These are phyloP conservation scores for Apiospora marii DNA, from an alignment of 2,329 filamentous ascomycete genomes.

Conservation along the genomic window DNA sequence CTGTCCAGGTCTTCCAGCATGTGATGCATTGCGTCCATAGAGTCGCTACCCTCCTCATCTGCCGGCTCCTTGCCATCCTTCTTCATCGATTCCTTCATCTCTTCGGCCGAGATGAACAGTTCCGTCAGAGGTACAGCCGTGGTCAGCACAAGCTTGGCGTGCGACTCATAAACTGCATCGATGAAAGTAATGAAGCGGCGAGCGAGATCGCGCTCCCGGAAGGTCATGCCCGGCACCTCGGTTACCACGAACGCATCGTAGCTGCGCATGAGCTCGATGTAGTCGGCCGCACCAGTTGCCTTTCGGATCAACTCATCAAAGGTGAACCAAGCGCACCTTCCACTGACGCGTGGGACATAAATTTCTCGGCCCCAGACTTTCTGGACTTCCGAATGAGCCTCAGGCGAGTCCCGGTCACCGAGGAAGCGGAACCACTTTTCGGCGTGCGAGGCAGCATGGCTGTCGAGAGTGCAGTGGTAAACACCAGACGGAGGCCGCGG, in stretches of 20 bases:
- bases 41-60: slow-evolving; percentile 47
- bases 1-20: slow-evolving; percentile 89
- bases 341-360: slow-evolving; percentile 84
- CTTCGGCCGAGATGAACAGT: slow-evolving; percentile 80
- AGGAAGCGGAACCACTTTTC: slow-evolving; percentile 97
- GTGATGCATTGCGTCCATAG: slow-evolving; percentile 74
- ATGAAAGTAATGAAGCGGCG: slow-evolving; percentile 97
- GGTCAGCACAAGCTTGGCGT: slow-evolving; percentile 95
- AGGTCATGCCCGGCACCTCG: slow-evolving; percentile 90
- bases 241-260: slow-evolving; percentile 95
- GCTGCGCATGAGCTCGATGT: slow-evolving; percentile 86
- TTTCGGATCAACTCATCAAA: slow-evolving; percentile 91
- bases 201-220: slow-evolving; percentile 84
- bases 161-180: slow-evolving; percentile 90
- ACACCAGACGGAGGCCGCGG: slow-evolving; percentile 91
- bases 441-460: slow-evolving; percentile 79
- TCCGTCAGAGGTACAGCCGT: slow-evolving; percentile 84
- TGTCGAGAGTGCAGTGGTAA: slow-evolving; percentile 88
- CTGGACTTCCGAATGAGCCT: slow-evolving; percentile 79
- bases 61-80: slow-evolving; percentile 52
- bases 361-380: slow-evolving; percentile 94
- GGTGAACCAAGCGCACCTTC: slow-evolving; percentile 86
- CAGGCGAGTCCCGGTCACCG: slow-evolving; percentile 79
- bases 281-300: slow-evolving; percentile 93
- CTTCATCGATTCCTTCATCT: slow-evolving; percentile 68